These are phyloP conservation scores for Pseudovirgaria hyperparasitica DNA, from an alignment of 2,329 filamentous ascomycete species.

Conservation along the genomic window DNA sequence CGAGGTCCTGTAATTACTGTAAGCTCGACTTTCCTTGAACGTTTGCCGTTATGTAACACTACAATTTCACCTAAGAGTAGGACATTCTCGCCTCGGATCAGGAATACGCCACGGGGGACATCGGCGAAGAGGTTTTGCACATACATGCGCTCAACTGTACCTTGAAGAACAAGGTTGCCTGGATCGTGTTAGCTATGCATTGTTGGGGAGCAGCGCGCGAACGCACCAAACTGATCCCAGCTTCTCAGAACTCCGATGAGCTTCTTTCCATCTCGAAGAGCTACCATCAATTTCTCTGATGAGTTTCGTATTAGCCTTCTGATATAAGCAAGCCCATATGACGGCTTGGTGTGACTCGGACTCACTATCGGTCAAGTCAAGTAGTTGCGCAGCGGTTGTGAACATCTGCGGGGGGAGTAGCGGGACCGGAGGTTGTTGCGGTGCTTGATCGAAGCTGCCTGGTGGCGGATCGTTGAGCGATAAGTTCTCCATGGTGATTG, in stretches of 20 bases:
- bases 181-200: slow-evolving; percentile 7
- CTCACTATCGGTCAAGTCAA: slow-evolving; percentile 96
- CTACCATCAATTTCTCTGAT: slow-evolving; percentile 85
- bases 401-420: slow-evolving; percentile 93
- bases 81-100: slow-evolving; percentile 96
- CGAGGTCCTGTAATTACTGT: slow-evolving; percentile 52
- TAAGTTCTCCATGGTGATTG: slow-evolving; percentile 8
- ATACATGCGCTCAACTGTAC: slow-evolving; percentile 82
- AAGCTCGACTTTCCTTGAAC: background rate
- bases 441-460: slow-evolving; percentile 1
- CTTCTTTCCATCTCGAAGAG: slow-evolving; percentile 86
- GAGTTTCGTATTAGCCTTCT: slow-evolving; percentile 11
- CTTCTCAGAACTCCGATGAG: slow-evolving; percentile 83
- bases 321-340: background rate
- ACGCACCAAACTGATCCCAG: slow-evolving; percentile 92
- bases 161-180: slow-evolving; percentile 93
- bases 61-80: slow-evolving; percentile 82
- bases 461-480: slow-evolving; percentile 5
- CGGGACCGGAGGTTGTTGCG: slow-evolving; percentile 30
- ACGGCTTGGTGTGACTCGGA: slow-evolving; percentile 6
- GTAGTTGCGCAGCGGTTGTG: slow-evolving; percentile 86
- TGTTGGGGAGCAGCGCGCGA: background rate
- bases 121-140: slow-evolving; percentile 67
- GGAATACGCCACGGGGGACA: slow-evolving; percentile 71
- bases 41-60: slow-evolving; percentile 6